Percentiles rank a stretch among this genome's conserved stretches.
phyloP scores from a whole-genome alignment of 163 green algal genomes.

The Scenedesmus sp. region DNA sequence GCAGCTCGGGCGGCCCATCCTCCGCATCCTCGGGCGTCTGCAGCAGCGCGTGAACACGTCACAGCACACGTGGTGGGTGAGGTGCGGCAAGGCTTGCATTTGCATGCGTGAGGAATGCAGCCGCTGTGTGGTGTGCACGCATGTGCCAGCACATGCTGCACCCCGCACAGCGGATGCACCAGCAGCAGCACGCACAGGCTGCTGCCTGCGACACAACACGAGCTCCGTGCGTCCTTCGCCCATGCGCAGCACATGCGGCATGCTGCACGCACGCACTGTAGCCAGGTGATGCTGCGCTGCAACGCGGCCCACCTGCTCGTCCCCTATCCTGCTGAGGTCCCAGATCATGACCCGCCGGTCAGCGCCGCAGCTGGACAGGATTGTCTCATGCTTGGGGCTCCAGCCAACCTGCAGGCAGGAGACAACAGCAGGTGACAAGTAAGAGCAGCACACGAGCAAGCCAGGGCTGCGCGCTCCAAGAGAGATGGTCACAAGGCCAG shows the following conservation, averaged over 20 bases:
- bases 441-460: neutral
- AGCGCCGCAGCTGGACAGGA: conserved; percentile 94
- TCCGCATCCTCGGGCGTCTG: conserved; percentile 96
- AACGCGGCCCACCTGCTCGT: conserved; percentile 83
- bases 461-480: neutral
- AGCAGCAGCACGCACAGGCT: no score
- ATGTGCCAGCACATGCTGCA: no score
- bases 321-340: conserved; percentile 96
- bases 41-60: no score
- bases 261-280: neutral
- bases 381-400: conserved; percentile 96
- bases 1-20: conserved; percentile 98
- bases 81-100: no score
- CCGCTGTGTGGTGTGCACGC: no score
- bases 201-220: no score
- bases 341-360: conserved; percentile 98
- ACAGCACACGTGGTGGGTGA: no score
- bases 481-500: neutral
- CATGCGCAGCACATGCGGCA: neutral
- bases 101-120: no score
- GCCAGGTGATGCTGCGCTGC: neutral
- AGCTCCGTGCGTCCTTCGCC: no score
- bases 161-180: no score
- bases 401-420: conserved; percentile 88
- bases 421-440: neutral